Evolutionary conservation across 1,139 yeast species (phyloP).

Genomic region (Yamadazyma songkhlaensis): DNA sequence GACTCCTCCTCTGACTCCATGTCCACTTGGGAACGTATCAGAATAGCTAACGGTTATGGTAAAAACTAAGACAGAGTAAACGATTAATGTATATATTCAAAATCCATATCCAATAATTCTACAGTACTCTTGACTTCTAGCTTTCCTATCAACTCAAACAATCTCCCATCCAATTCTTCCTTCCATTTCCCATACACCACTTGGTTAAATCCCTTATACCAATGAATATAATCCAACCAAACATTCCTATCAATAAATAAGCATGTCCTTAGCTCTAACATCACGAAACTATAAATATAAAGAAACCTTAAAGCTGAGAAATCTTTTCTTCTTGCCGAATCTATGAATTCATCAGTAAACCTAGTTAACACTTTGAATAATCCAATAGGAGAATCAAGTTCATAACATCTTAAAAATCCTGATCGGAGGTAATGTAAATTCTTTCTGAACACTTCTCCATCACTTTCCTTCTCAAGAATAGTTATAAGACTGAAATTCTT

Average conservation of each 20-base stretch:
- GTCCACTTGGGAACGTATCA: conserved; percentile 28
- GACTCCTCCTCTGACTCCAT: too few species aligned
- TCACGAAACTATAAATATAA: conserved; percentile 9
- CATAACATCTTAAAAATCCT: too few species aligned
- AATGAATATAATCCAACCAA: conserved; percentile 25
- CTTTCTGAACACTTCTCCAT: too few species aligned
- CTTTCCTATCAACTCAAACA: not conserved
- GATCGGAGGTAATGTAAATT: too few species aligned
- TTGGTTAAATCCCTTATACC: conserved; percentile 16
- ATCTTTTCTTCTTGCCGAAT: conserved; percentile 17
- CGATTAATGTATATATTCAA: too few species aligned
- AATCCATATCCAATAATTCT: conserved; percentile 1
- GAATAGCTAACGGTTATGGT: conserved; percentile 28
- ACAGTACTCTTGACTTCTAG: not conserved
- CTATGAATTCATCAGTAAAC: conserved; percentile 12
- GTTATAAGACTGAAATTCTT: too few species aligned
- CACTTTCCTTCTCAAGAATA: too few species aligned
- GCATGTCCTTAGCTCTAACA: conserved; percentile 18
- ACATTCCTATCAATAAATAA: conserved; percentile 19
- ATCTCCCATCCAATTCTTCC: not conserved
- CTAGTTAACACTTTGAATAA: conserved; percentile 23
- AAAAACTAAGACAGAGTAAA: too few species aligned
- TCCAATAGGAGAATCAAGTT: conserved; percentile 21
- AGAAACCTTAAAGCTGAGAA: conserved; percentile 26
- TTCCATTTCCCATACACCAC: conserved; percentile 6